Evolutionary conservation across 1,284 basidiomycete species (phyloP), one percentile per base, ranked within the genome.

Genomic region (Trichosporon sp.): DNA sequence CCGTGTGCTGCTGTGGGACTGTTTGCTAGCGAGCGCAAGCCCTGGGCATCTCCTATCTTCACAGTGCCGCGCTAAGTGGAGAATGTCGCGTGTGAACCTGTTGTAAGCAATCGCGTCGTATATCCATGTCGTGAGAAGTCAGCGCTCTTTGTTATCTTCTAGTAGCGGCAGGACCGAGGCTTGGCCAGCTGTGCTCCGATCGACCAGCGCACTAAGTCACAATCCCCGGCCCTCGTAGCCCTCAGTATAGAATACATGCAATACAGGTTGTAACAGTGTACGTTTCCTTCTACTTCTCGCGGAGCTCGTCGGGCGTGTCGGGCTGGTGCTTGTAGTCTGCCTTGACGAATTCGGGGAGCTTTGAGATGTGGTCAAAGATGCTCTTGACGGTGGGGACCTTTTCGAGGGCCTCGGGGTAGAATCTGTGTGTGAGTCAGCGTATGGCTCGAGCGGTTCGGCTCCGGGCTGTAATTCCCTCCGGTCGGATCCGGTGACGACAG

Each of bases 321-420:
- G 61, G 64, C 66, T 68, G 66, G 66, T 68, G 66, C 58, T 56
- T 56, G 49, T 57, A 68, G 64, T 68, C 66, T 27, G 66, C 66
- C 1, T 21, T 19, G 19, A 68, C 40, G n/a, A 68, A 65, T 60
- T 59, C 59, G 29, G 66, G 66, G 4, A 68, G 57, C 57, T 56
- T 10, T 9, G 64, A 65, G 10, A 68, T 21, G 58, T 63, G 44
- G 27, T 37, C 49, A 23, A 63, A 65, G n/a, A 65, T 14, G 16
- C 36, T n/a, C 19, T 56, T 36, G 9, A 59, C n/a, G 6, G 64
- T 62, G 2, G 66, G 66, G 44, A 49, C 59, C 16, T 57, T 11
- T 8, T 59, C 40, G 31, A 67, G 40, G 7, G 44, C 16, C 37
- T 49, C 52, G 16, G 63, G 63, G 52, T 33, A 56, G 59, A 64